Conservation (phyloP, 2,329 filamentous ascomycete species). For the Fonsecaea erecta region DNA sequence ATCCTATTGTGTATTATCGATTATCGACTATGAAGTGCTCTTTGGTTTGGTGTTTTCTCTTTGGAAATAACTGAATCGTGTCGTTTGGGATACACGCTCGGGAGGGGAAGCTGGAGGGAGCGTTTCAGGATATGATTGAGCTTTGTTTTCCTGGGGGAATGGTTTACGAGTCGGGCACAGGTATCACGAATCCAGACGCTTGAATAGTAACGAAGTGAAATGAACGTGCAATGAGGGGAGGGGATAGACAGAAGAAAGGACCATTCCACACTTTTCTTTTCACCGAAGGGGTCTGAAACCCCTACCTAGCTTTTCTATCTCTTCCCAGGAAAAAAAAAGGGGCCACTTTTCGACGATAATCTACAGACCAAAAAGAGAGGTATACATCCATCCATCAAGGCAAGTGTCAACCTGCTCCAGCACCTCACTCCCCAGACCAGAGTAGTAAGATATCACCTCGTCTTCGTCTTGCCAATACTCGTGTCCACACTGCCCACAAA, state of each 20-base stretch:
- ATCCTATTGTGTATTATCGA: no score
- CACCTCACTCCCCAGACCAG: background rate
- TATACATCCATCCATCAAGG: background rate
- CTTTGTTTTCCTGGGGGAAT: no score
- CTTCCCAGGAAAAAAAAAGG: background rate
- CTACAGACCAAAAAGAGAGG: slow-evolving; percentile 1
- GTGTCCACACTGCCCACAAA: slow-evolving; percentile 77
- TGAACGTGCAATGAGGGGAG: background rate
- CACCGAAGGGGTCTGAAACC: background rate
- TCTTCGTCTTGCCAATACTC: slow-evolving; percentile 71
- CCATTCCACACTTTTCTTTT: background rate
- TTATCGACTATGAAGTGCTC: no score
- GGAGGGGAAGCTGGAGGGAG: no score
- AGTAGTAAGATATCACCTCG: slow-evolving; percentile 7
- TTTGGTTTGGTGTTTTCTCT: background rate
- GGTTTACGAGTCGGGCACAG: no score
- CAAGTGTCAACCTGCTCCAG: background rate
- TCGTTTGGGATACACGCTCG: no score
- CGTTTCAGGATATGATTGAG: no score
- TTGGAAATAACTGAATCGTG: no score
- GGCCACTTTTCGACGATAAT: background rate
- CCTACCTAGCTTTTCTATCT: background rate
- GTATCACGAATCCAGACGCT: no score
- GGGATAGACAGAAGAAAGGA: background rate
- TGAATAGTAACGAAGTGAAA: background rate